These are phyloP conservation scores for Colletotrichum sidae DNA, from an alignment of 2,329 filamentous ascomycete genomes.

Conservation along the genomic window DNA sequence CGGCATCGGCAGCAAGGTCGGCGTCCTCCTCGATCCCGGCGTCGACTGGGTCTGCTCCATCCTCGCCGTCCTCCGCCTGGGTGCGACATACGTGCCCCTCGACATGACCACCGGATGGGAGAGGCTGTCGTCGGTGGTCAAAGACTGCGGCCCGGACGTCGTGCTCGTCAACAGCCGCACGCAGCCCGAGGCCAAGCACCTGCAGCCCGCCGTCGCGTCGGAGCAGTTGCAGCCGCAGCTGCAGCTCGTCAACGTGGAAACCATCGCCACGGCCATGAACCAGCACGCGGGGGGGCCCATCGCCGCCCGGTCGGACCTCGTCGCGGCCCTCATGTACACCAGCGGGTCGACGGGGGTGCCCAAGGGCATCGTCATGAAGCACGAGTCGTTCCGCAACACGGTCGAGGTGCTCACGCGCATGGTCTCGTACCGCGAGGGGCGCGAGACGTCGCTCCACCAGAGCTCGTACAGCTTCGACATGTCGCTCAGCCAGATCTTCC, in stretches of 20 bases:
- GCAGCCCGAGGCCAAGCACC: too few species aligned
- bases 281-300: too few species aligned
- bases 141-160: constrained; percentile 43
- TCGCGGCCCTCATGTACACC: too few species aligned
- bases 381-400: too few species aligned
- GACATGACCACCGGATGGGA: constrained; percentile 47
- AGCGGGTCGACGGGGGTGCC: too few species aligned
- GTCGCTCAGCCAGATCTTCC: constrained; percentile 49
- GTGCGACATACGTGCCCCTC: constrained; percentile 53
- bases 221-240: too few species aligned
- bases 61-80: constrained; percentile 54
- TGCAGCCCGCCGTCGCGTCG: too few species aligned
- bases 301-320: too few species aligned
- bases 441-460: constrained; percentile 48
- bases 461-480: constrained; percentile 56
- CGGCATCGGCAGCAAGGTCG: constrained; percentile 41
- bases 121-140: constrained; percentile 46
- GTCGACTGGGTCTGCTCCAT: constrained; percentile 50
- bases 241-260: too few species aligned
- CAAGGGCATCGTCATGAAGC: too few species aligned
- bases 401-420: too few species aligned
- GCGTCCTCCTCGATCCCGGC: constrained; percentile 53
- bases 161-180: constrained; percentile 37
- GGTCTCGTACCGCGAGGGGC: neutral
- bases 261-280: too few species aligned